Conservation (phyloP, 805 yeast species). For the Saturnispora ahearnii region DNA sequence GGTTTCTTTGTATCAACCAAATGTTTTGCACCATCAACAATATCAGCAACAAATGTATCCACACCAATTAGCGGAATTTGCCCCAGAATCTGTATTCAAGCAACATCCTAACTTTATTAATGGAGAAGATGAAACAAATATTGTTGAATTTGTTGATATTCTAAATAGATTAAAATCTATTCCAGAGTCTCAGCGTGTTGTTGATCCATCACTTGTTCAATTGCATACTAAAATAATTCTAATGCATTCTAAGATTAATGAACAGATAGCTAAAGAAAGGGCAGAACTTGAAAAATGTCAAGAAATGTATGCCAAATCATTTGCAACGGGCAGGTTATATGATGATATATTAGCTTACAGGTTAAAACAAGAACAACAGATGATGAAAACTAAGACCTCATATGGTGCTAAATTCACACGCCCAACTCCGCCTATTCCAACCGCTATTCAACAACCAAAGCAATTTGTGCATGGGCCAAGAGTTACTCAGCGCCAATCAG, state of each 20-base stretch:
- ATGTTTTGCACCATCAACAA: not conserved
- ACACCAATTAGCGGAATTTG: not conserved
- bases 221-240: constrained; percentile 51
- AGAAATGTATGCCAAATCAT: constrained; percentile 69
- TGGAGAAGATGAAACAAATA: constrained; percentile 57
- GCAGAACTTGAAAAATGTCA: constrained; percentile 56
- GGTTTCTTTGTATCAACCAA: not conserved
- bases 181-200: constrained; percentile 28
- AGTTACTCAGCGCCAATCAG: not conserved
- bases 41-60: not conserved
- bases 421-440: constrained; percentile 7
- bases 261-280: constrained; percentile 46
- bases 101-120: constrained; percentile 28
- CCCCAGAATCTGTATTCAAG: not conserved
- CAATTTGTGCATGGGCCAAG: not conserved
- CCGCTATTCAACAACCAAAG: not conserved
- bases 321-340: constrained; percentile 66
- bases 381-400: constrained; percentile 3
- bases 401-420: constrained; percentile 2
- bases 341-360: constrained; percentile 62
- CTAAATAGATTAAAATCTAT: constrained; percentile 44
- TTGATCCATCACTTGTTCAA: constrained; percentile 44
- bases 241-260: constrained; percentile 61
- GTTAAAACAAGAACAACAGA: constrained; percentile 24
- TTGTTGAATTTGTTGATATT: constrained; percentile 60